Evolutionary conservation across 2,329 filamentous ascomycete species (phyloP), one percentile per base, ranked within the genome.

Genomic region (Lithohypha guttulata): DNA sequence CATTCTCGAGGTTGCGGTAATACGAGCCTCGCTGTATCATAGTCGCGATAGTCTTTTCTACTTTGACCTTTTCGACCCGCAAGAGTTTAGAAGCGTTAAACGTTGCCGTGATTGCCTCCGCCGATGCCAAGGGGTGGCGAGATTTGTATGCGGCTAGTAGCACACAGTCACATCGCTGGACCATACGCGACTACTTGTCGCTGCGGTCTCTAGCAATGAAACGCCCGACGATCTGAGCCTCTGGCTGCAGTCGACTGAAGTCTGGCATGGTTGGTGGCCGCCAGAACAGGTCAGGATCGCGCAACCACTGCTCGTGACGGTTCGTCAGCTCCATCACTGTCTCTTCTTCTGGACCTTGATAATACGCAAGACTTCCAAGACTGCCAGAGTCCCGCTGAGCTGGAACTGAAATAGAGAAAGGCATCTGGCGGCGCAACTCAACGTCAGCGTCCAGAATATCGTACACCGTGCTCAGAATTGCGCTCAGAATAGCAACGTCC

Each of bases 101-200:
- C 11, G 27, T 14, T 6, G 27, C 27, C n/a, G 27, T 29, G 27
- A 29, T 29, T 13, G 27, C 27, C 17, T 14, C 27, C 27, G 17
- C 27, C 27, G 27, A 14, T 14, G 17, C n/a, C 27, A 14, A 6
- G 11, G n/a, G 27, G 27, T 29, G 27, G 11, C 27, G 27, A 29
- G 27, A 29, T 29, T n/a, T 11, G n/a, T 29, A 29, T n/a, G n/a
- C 27, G 17, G 27, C 27, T 29, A 29, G 27, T 14, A 29, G 27
- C n/a, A 29, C 27, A 14, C 27, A 29, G 27, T 11, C 27, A 29
- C 27, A 29, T 6, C 27, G 27, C 27, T 29, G n/a, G 17, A 29
- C 27, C 27, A 29, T 29, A 29, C 27, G 27, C 27, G 27, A 29
- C 27, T 29, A 29, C 27, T 29, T 29, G n/a, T 29, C 27, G 17